phyloP scores from a whole-genome alignment of 805 yeast species.

The Yarrowia bubula region DNA sequence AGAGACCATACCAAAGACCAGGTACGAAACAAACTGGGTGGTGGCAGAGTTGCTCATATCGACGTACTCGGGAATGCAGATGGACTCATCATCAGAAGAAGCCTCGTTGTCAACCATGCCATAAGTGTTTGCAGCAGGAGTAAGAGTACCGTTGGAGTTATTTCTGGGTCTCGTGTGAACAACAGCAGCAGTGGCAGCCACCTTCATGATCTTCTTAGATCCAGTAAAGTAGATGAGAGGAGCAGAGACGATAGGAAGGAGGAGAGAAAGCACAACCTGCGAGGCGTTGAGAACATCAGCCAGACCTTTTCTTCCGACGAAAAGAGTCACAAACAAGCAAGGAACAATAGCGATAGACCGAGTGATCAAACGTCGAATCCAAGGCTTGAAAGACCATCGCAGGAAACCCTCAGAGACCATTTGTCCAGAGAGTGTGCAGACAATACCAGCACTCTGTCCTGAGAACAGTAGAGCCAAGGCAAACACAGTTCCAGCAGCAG shows the following conservation, averaged over 20 bases:
- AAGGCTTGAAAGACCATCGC: conserved; percentile 77
- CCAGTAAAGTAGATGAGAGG: conserved; percentile 83
- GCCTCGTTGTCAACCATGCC: conserved; percentile 18
- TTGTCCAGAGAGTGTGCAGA: conserved; percentile 90
- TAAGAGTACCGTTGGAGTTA: conserved; percentile 24
- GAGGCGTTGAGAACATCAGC: conserved; percentile 67
- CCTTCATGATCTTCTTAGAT: conserved; percentile 60
- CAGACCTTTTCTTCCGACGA: conserved; percentile 79
- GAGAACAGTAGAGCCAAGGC: conserved; percentile 84
- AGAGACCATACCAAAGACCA: conserved; percentile 70
- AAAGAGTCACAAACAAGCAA: conserved; percentile 68
- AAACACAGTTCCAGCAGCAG: conserved; percentile 84
- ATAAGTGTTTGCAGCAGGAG: conserved; percentile 6
- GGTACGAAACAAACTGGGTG: conserved; percentile 53
- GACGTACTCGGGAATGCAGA: conserved; percentile 41
- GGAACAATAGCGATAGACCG: conserved; percentile 83
- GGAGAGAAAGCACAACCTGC: conserved; percentile 77
- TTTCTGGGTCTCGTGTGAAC: background rate
- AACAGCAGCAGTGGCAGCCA: conserved; percentile 30
- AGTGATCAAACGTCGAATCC: conserved; percentile 73
- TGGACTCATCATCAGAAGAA: conserved; percentile 29
- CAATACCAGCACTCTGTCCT: conserved; percentile 95
- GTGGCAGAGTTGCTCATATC: conserved; percentile 70
- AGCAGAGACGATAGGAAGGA: conserved; percentile 83
- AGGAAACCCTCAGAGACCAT: conserved; percentile 90